A percentile compares a stretch with the other conserved stretches of the same genome.
These are phyloP conservation scores for Aspergillus kassunensis DNA, from an alignment of 495 filamentous ascomycete species.

Conservation along the genomic window DNA sequence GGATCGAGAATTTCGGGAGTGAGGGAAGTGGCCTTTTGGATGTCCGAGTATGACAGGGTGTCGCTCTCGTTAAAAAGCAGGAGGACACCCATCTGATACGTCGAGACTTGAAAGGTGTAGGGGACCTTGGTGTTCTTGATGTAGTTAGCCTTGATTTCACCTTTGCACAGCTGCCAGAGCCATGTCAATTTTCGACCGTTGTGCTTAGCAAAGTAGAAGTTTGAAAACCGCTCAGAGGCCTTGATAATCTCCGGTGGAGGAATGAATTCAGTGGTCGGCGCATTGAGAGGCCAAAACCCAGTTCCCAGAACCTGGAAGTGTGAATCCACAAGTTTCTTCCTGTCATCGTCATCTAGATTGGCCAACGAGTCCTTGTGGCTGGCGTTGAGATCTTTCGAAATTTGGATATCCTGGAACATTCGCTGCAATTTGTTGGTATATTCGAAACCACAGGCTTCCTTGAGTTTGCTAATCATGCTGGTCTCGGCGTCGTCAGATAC, in stretches of 20 bases:
- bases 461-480: conserved; percentile 98
- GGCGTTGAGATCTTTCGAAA: conserved; percentile 92
- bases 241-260: conserved; percentile 80
- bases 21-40: conserved; percentile 73
- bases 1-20: conserved; percentile 79
- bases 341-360: conserved; percentile 58
- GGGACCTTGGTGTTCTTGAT: conserved; percentile 81
- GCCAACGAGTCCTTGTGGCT: conserved; percentile 71
- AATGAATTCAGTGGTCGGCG: conserved; percentile 79
- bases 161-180: conserved; percentile 98
- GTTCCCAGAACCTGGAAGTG: conserved; percentile 88
- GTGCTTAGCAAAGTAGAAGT: conserved; percentile 94
- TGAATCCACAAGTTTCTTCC: conserved; percentile 63
- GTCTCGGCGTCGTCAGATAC: conserved; percentile 97
- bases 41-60: conserved; percentile 80
- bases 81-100: conserved; percentile 97
- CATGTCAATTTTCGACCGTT: conserved; percentile 93
- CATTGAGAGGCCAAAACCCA: conserved; percentile 91
- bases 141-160: conserved; percentile 92
- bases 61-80: conserved; percentile 91
- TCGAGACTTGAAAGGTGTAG: conserved; percentile 96
- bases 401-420: conserved; percentile 99
- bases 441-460: conserved; percentile 97
- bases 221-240: conserved; percentile 82
- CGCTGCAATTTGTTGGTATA: conserved; percentile 99